Evolutionary conservation across 305 asterid genomes (phyloP), one percentile per base, ranked within the genome.

Genomic region (Ruellia speciosa): DNA sequence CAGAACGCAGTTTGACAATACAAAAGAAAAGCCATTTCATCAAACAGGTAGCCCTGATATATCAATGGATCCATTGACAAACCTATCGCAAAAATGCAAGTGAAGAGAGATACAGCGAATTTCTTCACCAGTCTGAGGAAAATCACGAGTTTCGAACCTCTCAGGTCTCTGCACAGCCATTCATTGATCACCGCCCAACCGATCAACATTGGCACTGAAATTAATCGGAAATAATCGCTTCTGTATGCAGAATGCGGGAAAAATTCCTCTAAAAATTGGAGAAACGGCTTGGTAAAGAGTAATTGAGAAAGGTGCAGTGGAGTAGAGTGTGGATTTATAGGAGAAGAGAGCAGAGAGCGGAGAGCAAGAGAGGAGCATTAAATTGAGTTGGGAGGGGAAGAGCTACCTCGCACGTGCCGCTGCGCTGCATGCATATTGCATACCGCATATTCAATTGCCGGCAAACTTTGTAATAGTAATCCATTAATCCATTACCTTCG

Each of bases 11-110:
- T 37, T 37, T 7, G 41, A 2, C 41, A 37, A 37, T 4, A 15
- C 0, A n/a, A n/a, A 24, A 58, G 43, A 55, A 54, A 15, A 13
- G 3, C 1, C 16, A 56, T 9, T 33, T n/a, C 20, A 11, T 14
- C 15, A 17, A 17, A 19, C 14, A 16, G 2, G 31, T 24, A 33
- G 39, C 15, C 39, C 7, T 4, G 9, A 13, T 3, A 7, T 16
- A 0, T 24, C 31, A 13, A 15, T 2, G n/a, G 14, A 49, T 56
- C 74, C 28, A 37, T 37, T 37, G 41, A 37, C 12, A 6, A 37
- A 81, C 95, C 93, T 45, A 79, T 48, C 48, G 90, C 88, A 37
- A 77, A 63, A 57, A 74, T 18, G 62, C 81, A 80, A 17, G 81
- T 75, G 10, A 78, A 52, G 0, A 80, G 65, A 69, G 79, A 78